Conservation (phyloP, 1,139 yeast species). For the Pichia sp. region DNA sequence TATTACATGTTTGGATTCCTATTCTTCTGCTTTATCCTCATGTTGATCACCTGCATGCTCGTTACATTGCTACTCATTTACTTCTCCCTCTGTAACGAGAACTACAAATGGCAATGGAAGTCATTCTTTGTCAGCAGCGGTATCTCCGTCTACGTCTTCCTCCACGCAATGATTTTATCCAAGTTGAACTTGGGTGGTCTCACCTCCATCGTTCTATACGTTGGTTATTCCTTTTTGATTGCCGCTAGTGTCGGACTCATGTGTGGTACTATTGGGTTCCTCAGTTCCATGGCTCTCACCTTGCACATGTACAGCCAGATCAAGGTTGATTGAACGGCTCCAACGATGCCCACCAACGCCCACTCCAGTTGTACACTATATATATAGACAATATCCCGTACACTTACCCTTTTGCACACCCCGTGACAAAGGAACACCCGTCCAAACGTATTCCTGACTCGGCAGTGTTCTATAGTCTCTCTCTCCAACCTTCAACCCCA, state of each 20-base stretch:
- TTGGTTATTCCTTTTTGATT: slow-evolving; percentile 78
- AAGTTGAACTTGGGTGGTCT: slow-evolving; percentile 67
- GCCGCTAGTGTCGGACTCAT: slow-evolving; percentile 68
- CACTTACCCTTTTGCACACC: no score
- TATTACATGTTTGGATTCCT: slow-evolving; percentile 97
- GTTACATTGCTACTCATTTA: slow-evolving; percentile 78
- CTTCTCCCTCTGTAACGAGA: slow-evolving; percentile 81
- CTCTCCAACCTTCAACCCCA: no score
- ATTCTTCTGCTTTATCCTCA: slow-evolving; percentile 76
- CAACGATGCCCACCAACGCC: no score
- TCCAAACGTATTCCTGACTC: no score
- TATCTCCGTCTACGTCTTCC: slow-evolving; percentile 73
- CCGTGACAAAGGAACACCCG: no score
- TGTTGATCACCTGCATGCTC: slow-evolving; percentile 75
- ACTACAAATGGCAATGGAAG: slow-evolving; percentile 98
- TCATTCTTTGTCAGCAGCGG: slow-evolving; percentile 87
- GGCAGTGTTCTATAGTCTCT: no score
- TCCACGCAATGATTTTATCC: slow-evolving; percentile 74
- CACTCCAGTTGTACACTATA: no score
- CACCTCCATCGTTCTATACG: slow-evolving; percentile 67
- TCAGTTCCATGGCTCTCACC: slow-evolving; percentile 67
- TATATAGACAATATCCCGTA: no score
- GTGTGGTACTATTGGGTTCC: slow-evolving; percentile 85
- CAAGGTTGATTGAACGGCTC: slow-evolving; percentile 65
- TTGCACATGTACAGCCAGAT: slow-evolving; percentile 76